Base-by-base conservation (phyloP, 306 rosid species). In the Pterocarpus macrocarpus region DNA sequence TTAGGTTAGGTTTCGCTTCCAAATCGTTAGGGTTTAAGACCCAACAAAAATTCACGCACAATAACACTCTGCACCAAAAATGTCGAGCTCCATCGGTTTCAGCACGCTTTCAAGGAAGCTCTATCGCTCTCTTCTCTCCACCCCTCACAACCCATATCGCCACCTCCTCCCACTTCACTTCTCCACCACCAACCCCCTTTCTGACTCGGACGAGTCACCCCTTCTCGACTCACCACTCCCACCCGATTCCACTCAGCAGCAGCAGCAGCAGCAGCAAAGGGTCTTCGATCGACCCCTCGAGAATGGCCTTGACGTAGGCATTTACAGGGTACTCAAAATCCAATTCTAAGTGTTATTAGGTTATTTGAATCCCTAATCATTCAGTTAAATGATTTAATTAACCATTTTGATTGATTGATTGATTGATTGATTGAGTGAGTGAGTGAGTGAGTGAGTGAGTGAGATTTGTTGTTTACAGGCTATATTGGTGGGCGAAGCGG, bases 401-500 rank as follows among this genome's bases (percentile, higher is more conserved):
- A 43, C 15, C n/a, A 47, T 12, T 1, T 22, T 22, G 4, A 47
- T 47, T 10, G 1, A 9, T 47, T 9, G 7, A 12, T 47, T 47
- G 13, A 47, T 10, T 47, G 3, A 47, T 47, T 47, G 13, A 47
- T 47, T 47, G 13, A 11, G 3, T 10, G 12, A 45, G 9, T 0
- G 5, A 45, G 3, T 45, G 12, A 45, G 3, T 39, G 7, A 1
- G 4, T 13, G 34, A 14, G 34, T 59, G 61, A 71, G 64, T 49
- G 36, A 7, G 8, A 2, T 65, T 47, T 59, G 59, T 71, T 35
- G 34, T 66, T 34, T 38, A 68, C 69, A 95, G 99, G 99, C 99
- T 16, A 92, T 95, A 64, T 28, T 95, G 86, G 90, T 95, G 43
- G 99, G 98, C 8, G 80, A 87, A 83, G 96, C 80, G 2, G 98